These are phyloP conservation scores for Poronia punctata DNA, from an alignment of 495 filamentous ascomycete species.

Conservation along the genomic window DNA sequence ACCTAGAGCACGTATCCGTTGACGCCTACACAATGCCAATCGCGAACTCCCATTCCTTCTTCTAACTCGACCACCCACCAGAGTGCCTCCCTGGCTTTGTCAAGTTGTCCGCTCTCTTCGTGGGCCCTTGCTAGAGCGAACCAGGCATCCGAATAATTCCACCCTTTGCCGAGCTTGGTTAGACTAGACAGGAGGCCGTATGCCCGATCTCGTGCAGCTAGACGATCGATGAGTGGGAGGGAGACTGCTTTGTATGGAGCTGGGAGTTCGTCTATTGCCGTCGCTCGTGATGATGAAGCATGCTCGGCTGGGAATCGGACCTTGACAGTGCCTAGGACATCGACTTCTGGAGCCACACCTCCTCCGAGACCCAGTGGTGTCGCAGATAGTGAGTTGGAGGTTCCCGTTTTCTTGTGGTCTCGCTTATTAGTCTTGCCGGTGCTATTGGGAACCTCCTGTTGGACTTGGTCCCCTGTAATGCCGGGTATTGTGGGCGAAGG, in stretches of 20 bases:
- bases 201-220: constrained; percentile 82
- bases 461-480: constrained; percentile 22
- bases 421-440: constrained; percentile 10
- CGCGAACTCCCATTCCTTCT: constrained; percentile 54
- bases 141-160: constrained; percentile 95
- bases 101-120: constrained; percentile 72
- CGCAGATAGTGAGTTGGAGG: constrained; percentile 20
- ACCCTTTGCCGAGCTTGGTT: constrained; percentile 79
- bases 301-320: background rate
- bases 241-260: constrained; percentile 41
- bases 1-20: constrained; percentile 53
- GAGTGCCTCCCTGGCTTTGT: constrained; percentile 70
- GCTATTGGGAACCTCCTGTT: constrained; percentile 8
- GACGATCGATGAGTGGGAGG: constrained; percentile 61
- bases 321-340: constrained; percentile 4
- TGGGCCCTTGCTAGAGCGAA: constrained; percentile 77
- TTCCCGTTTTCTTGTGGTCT: background rate
- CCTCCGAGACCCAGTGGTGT: constrained; percentile 36
- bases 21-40: constrained; percentile 47
- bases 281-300: constrained; percentile 4
- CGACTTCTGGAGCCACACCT: constrained; percentile 1
- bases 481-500: constrained; percentile 38
- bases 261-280: constrained; percentile 28
- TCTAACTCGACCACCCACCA: constrained; percentile 76
- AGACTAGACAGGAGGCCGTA: constrained; percentile 71